Base-by-base conservation (phyloP, 2,329 filamentous ascomycete genomes). In the Lecanosticta acicola region DNA sequence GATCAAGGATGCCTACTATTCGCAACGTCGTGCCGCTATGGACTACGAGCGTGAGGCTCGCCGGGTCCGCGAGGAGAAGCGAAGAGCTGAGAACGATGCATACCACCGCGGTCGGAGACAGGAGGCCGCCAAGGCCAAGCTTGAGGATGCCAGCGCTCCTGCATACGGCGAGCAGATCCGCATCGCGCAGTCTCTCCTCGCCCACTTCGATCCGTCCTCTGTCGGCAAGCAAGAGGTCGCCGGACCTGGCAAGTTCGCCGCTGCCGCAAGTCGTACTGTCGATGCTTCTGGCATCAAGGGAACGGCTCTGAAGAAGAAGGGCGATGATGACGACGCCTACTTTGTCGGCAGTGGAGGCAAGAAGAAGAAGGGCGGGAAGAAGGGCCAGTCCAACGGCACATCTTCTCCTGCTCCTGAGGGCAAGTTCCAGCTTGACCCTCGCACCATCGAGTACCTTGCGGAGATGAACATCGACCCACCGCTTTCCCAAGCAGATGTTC, bases 151-250 rank as follows among this genome's bases (percentile, higher is more conserved):
- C 58, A 86, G 83, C 64, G 84, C 87, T 60, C 89, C 85, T 13
- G 93, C 93, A 42, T 98, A 88, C 75, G 77, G 87, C 38, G 88
- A 96, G 59, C 89, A 98, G 73, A 95, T 98, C 63, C 80, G 89
- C 60, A 85, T 85, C 43, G 87, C 88, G 52, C 87, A 93, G 72
- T 85, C 83, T 65, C 77, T 98, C 37, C 86, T 97, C 59, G 83
- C 84, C 58, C 91, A 91, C 77, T 91, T 97, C 58, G 90, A 97
- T 68, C 91, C 91, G 1, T 79, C 80, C 48, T 71, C 73, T 32
- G 67, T 71, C 20, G 69, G 74, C 24, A 74, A 77, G 64, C 87
- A 85, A 70, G 87, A 85, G 72, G 79, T 62, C 1, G 55, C 66
- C 14, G 67, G 68, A 37, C 76, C 82, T 55, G 83, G 83, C 66